A percentile compares a stretch with the other conserved stretches of the same genome.
Evolutionary conservation across 148 eudicot genomes (phyloP).

Genomic region (Cornus kousa): DNA sequence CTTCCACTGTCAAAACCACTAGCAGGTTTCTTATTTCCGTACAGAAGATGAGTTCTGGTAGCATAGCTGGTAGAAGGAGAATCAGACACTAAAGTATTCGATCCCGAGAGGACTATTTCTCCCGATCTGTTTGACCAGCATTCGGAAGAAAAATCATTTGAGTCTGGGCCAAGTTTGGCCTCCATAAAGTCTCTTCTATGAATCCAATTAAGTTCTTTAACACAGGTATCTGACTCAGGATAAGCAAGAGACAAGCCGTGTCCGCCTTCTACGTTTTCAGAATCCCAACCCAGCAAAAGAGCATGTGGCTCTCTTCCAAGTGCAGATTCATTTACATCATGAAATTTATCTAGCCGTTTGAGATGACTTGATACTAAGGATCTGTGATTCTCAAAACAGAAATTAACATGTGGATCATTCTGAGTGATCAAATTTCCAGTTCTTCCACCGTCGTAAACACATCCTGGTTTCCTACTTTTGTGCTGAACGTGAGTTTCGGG

Average conservation of each 20-base stretch:
- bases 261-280: conserved; percentile 15
- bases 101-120: conserved; percentile 23
- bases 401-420: conserved; percentile 21
- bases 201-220: conserved; percentile 21
- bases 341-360: conserved; percentile 21
- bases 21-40: conserved; percentile 18
- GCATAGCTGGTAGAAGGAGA: conserved; percentile 23
- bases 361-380: conserved; percentile 17
- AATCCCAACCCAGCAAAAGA: conserved; percentile 49
- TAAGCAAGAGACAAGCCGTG: conserved; percentile 4
- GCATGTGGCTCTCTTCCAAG: conserved; percentile 17
- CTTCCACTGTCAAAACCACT: conserved; percentile 13
- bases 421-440: conserved; percentile 8
- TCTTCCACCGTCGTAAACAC: conserved; percentile 13
- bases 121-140: conserved; percentile 16
- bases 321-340: conserved; percentile 23
- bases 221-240: conserved; percentile 12
- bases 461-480: conserved; percentile 16
- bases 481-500: conserved; percentile 22
- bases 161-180: conserved; percentile 14
- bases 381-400: conserved; percentile 22
- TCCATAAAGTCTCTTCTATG: conserved; percentile 23
- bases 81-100: conserved; percentile 20
- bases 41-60: conserved; percentile 18
- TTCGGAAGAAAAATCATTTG: conserved; percentile 17